A percentile compares a stretch with the other conserved stretches of the same genome.
Evolutionary conservation across 1,139 yeast genomes (phyloP).

Genomic region (Starmera stellimalicola): DNA sequence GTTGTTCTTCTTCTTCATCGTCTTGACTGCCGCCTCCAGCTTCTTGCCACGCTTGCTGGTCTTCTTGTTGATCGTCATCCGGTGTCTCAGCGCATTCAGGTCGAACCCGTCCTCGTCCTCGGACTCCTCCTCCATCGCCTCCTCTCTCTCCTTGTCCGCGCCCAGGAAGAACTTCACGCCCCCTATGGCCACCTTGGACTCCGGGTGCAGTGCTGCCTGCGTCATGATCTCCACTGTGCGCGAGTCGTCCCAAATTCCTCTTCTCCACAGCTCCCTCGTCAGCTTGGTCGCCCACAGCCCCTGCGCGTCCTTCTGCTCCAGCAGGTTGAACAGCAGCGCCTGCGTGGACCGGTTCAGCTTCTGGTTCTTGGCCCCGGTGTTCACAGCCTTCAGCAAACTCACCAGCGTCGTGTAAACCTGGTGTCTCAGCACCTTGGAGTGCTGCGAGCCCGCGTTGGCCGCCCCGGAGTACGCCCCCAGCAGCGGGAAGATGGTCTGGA

Average conservation of each 20-base stretch:
- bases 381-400: constrained; percentile 69
- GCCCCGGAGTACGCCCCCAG: constrained; percentile 48
- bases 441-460: constrained; percentile 49
- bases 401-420: constrained; percentile 76
- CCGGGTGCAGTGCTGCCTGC: constrained; percentile 84
- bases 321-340: constrained; percentile 76
- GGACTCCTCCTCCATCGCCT: constrained; percentile 57
- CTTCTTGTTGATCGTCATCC: constrained; percentile 75
- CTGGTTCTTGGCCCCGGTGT: constrained; percentile 79
- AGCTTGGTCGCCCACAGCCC: constrained; percentile 96
- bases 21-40: constrained; percentile 61
- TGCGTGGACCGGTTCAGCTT: constrained; percentile 84
- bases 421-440: constrained; percentile 74
- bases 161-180: constrained; percentile 90
- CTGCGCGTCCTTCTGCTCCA: constrained; percentile 68
- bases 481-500: constrained; percentile 83
- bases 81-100: constrained; percentile 63
- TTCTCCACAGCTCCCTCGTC: constrained; percentile 92
- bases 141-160: constrained; percentile 93
- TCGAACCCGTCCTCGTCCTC: constrained; percentile 64
- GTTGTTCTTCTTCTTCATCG: constrained; percentile 52
- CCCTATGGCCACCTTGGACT: constrained; percentile 78
- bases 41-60: constrained; percentile 72
- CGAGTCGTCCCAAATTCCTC: constrained; percentile 97
- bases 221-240: constrained; percentile 95